phyloP scores from a whole-genome alignment of 331 rosid genomes.

The Quercus lobata region DNA sequence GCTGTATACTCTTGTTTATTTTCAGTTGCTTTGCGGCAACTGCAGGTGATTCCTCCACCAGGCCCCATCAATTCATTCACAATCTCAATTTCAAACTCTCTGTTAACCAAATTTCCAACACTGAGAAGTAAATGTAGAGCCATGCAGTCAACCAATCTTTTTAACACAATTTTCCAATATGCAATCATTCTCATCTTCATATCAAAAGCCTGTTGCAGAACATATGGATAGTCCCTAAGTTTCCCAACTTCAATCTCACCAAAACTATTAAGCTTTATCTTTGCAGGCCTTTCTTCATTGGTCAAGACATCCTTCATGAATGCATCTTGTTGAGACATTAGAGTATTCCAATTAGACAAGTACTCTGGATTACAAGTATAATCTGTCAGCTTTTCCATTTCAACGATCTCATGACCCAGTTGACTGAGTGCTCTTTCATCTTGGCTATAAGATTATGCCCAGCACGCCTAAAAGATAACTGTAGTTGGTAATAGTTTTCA shows the following conservation, averaged over 20 bases:
- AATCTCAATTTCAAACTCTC: conserved; percentile 32
- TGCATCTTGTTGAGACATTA: not conserved
- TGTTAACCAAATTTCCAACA: conserved; percentile 22
- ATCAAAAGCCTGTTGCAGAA: conserved; percentile 34
- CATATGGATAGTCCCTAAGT: not conserved
- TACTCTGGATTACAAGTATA: conserved; percentile 40
- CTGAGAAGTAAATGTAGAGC: conserved; percentile 34
- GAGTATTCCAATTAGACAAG: not conserved
- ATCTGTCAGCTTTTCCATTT: conserved; percentile 41
- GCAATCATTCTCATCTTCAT: conserved; percentile 36
- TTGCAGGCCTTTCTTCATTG: rapidly evolving
- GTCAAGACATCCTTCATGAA: not conserved
- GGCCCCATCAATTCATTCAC: conserved; percentile 1
- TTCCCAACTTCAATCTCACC: conserved; percentile 15
- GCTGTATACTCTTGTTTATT: too few relatives aligned
- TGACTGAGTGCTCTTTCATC: conserved; percentile 23
- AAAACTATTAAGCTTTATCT: conserved; percentile 10
- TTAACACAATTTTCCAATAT: conserved; percentile 36
- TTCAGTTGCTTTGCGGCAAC: too few relatives aligned
- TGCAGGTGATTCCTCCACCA: not conserved
- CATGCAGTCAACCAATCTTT: conserved; percentile 32
- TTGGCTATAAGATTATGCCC: conserved; percentile 13
- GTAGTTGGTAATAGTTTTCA: conserved; percentile 18
- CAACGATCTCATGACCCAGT: conserved; percentile 21
- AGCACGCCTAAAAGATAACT: conserved; percentile 4